phyloP scores from a whole-genome alignment of 2,329 filamentous ascomycete species.

The Alternaria rosae region DNA sequence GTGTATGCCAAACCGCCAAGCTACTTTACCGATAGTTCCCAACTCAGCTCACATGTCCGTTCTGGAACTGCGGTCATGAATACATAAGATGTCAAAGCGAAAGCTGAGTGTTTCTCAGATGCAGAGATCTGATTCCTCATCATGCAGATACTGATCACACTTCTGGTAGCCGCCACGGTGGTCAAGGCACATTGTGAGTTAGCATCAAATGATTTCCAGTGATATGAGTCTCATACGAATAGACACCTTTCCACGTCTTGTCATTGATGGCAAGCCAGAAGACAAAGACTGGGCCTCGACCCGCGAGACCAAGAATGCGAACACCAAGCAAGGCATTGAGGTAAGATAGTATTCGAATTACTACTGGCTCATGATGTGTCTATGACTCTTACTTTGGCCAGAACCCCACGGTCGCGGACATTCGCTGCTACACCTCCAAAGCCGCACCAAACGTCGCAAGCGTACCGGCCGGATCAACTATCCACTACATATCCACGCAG shows the following conservation, averaged over 20 bases:
- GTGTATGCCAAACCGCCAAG: neutral
- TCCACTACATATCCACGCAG: conserved; percentile 41
- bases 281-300: conserved; percentile 38
- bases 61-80: neutral
- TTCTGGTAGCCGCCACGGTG: neutral
- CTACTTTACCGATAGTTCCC: neutral
- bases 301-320: conserved; percentile 28
- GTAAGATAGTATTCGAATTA: neutral
- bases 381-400: conserved; percentile 1
- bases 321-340: conserved; percentile 40
- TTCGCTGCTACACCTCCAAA: conserved; percentile 35
- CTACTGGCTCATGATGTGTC: neutral
- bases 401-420: conserved; percentile 36
- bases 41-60: neutral
- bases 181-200: neutral
- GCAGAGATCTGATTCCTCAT: neutral
- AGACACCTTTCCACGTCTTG: neutral
- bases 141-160: neutral
- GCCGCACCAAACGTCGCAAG: conserved; percentile 30
- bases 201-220: neutral
- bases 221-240: neutral
- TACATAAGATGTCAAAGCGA: neutral
- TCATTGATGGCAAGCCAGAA: conserved; percentile 20
- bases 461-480: conserved; percentile 36
- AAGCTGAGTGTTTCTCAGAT: neutral